Percentiles rank a stretch among this genome's conserved stretches.
Conservation (phyloP, 805 yeast genomes). For the Yarrowia keelungensis region DNA sequence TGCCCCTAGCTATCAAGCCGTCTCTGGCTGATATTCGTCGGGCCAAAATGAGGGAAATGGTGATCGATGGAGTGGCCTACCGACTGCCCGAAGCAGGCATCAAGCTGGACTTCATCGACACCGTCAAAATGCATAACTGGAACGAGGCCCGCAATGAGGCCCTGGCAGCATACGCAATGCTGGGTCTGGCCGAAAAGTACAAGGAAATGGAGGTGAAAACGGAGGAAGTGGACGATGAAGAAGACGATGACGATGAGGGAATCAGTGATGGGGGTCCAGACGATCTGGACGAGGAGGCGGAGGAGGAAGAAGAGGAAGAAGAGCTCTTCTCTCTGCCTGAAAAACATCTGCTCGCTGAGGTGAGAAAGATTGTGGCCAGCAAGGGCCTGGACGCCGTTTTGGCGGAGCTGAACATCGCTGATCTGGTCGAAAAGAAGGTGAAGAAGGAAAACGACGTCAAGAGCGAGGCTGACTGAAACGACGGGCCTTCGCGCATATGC, state of each 20-base stretch:
- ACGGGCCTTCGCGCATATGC: background rate
- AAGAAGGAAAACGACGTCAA: background rate
- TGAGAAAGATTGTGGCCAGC: background rate
- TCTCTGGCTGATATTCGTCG: slow-evolving; percentile 26
- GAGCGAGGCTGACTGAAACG: background rate
- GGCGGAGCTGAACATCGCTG: slow-evolving; percentile 1
- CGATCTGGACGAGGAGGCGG: background rate
- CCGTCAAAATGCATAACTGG: slow-evolving; percentile 52
- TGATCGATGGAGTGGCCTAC: slow-evolving; percentile 59
- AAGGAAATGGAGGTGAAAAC: background rate
- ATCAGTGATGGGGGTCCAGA: slow-evolving; percentile 12
- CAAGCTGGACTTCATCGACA: slow-evolving; percentile 69
- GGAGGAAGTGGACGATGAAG: background rate
- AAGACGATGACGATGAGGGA: background rate
- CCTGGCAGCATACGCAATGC: slow-evolving; percentile 36
- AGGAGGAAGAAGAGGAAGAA: background rate
- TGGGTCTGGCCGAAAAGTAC: slow-evolving; percentile 25
- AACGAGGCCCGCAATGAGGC: slow-evolving; percentile 49
- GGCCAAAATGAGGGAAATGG: slow-evolving; percentile 32
- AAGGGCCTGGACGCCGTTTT: slow-evolving; percentile 28
- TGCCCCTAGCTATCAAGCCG: slow-evolving; percentile 14
- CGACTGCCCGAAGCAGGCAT: slow-evolving; percentile 73
- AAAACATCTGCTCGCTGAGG: slow-evolving; percentile 9
- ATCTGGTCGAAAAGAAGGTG: slow-evolving; percentile 7
- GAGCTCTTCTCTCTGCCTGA: background rate